Percentiles rank a stretch among this genome's conserved stretches.
Conservation (phyloP, 306 rosid genomes). For the Cicer arietinum region DNA sequence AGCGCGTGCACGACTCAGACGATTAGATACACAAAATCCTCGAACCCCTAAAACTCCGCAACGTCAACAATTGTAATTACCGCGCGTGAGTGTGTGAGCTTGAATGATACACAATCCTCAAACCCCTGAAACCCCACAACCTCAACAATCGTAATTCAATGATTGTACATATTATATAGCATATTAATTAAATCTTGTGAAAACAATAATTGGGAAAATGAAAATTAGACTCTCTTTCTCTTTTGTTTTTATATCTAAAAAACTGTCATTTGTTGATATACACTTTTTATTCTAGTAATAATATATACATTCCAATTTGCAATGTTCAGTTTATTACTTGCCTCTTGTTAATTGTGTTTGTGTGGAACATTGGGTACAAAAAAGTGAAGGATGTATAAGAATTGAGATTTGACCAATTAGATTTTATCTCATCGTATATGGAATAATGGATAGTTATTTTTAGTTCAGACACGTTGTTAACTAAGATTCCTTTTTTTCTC, state of each 20-base stretch:
- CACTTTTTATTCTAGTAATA: background rate
- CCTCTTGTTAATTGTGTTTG: too few species aligned
- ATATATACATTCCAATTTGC: background rate
- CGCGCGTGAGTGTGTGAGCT: too few species aligned
- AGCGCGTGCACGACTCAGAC: slow-evolving; percentile 52
- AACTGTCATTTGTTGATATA: background rate
- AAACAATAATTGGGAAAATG: background rate
- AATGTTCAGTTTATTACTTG: background rate
- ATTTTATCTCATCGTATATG: too few species aligned
- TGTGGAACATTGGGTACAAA: too few species aligned
- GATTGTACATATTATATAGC: slow-evolving; percentile 10
- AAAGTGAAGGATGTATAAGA: too few species aligned
- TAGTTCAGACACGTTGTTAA: too few species aligned
- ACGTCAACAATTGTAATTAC: background rate
- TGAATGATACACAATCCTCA: too few species aligned
- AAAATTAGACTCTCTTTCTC: background rate
- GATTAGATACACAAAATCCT: slow-evolving; percentile 42
- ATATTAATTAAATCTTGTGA: background rate
- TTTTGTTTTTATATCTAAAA: background rate
- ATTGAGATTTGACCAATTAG: too few species aligned
- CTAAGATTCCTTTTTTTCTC: too few species aligned
- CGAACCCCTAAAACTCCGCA: slow-evolving; percentile 41
- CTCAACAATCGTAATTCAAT: background rate
- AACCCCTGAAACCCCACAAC: too few species aligned
- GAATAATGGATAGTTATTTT: too few species aligned